Conservation (phyloP, 148 eudicot genomes). For the Spergularia marina region DNA sequence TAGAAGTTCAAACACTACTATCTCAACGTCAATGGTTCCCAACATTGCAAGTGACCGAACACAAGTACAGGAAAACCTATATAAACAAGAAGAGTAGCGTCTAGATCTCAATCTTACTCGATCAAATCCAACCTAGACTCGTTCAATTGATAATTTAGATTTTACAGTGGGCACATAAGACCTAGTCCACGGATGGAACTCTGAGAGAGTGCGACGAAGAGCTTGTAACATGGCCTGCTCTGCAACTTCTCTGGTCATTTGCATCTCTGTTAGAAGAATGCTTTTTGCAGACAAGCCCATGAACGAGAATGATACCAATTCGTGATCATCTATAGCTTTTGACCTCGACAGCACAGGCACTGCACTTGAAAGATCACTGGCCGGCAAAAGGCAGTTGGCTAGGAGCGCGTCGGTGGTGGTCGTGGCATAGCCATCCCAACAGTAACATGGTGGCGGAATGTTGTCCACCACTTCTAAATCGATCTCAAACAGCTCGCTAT, state of each 20-base stretch:
- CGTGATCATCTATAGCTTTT: background rate
- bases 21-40: too few species aligned
- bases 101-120: background rate
- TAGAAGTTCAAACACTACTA: too few species aligned
- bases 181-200: background rate
- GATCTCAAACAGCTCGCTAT: conserved; percentile 69
- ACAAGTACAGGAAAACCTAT: too few species aligned
- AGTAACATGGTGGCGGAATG: conserved; percentile 40
- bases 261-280: background rate
- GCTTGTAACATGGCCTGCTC: background rate
- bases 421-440: conserved; percentile 40
- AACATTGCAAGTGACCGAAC: too few species aligned
- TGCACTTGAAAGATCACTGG: conserved; percentile 42
- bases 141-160: background rate
- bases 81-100: too few species aligned
- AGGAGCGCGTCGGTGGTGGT: conserved; percentile 43
- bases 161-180: background rate
- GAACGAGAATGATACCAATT: background rate
- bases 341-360: conserved; percentile 36
- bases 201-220: background rate
- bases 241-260: background rate
- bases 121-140: background rate
- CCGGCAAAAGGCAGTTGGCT: conserved; percentile 69
- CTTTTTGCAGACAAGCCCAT: background rate
- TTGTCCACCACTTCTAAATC: conserved; percentile 39